Base-by-base conservation (phyloP, 768 basidiomycete species). In the Lentinus tigrinus region DNA sequence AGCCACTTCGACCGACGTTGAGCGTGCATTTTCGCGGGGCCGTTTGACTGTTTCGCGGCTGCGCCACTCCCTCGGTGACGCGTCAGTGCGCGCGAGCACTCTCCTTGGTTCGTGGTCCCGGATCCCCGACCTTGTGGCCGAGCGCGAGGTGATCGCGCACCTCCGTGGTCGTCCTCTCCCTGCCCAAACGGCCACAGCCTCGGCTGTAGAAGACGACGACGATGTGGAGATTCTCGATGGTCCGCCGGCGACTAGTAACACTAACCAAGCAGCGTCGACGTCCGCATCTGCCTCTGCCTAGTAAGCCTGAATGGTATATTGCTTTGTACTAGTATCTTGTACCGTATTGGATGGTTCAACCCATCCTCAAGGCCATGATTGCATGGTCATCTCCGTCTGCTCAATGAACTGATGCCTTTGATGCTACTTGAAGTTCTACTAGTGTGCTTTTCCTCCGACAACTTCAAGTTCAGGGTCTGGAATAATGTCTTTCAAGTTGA, bases 21-120 rank as follows among this genome's bases (percentile, higher is more conserved):
- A 57, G 34, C 48, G 56, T 9, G 48, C 48, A 17, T 58, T 52
- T 23, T 52, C 51, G 1, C 38, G 39, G 17, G 51, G 51, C 3
- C 19, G 51, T 3, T 43, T 58, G 6, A 52, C 43, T 0, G 57
- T 58, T 1, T 46, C 43, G 2, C 51, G 49, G 24, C 50, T 40
- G 3, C 49, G 51, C 17, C 50, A 47, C 26, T 50, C 38, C 6
- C 43, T 58, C 10, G 16, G 11, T 0, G 43, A 58, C 51, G 50
- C 44, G 21, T 40, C 50, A 1, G 42, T 52, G 3, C 48, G 50
- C n/a, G 50, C 57, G 3, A 42, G 37, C 27, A 58, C 57, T 3
- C 24, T 58, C 1, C 34, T 58, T 13, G 49, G 57, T 4, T 58
- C 51, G 4, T 58, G 57, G 57, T 43, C 51, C 3, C 8, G n/a